A percentile compares a stretch with the other conserved stretches of the same genome.
Conservation (phyloP, 2,329 filamentous ascomycete species). For the Blastomyces gilchristii region DNA sequence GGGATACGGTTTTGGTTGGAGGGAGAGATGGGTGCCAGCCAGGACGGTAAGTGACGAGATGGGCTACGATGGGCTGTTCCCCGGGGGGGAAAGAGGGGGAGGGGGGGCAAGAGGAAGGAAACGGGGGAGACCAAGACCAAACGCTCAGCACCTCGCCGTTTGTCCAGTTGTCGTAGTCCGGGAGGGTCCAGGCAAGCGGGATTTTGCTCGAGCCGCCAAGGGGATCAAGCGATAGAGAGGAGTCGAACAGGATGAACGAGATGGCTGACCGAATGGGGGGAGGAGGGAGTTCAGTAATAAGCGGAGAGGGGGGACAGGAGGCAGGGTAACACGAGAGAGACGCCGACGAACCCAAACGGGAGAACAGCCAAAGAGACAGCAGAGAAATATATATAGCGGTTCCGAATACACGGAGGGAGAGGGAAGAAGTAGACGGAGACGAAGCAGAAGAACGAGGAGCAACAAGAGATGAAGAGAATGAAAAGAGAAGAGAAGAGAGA, state of each 20-base stretch:
- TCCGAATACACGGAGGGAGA: slow-evolving; percentile 3
- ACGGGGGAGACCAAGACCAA: background rate
- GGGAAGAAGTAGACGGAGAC: slow-evolving; percentile 15
- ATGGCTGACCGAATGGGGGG: background rate
- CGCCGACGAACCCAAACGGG: background rate
- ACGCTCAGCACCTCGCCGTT: background rate
- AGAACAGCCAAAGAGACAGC: slow-evolving; percentile 10
- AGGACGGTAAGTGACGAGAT: background rate
- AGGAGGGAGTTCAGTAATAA: background rate
- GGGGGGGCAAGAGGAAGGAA: background rate
- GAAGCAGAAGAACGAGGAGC: slow-evolving; percentile 14
- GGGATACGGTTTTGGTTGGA: background rate
- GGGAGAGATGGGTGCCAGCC: background rate
- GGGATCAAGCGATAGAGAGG: background rate
- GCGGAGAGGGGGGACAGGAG: background rate
- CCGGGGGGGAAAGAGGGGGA: background rate
- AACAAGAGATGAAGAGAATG: no score
- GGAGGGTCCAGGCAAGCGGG: background rate
- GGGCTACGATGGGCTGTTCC: background rate
- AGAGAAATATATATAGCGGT: slow-evolving; percentile 14
- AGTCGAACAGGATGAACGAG: no score
- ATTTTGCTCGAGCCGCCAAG: background rate
- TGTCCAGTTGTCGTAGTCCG: background rate
- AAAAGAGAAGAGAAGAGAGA: background rate
- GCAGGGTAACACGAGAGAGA: background rate